Conservation (phyloP, 345 rosid genomes). For the Ceriops decandra region DNA sequence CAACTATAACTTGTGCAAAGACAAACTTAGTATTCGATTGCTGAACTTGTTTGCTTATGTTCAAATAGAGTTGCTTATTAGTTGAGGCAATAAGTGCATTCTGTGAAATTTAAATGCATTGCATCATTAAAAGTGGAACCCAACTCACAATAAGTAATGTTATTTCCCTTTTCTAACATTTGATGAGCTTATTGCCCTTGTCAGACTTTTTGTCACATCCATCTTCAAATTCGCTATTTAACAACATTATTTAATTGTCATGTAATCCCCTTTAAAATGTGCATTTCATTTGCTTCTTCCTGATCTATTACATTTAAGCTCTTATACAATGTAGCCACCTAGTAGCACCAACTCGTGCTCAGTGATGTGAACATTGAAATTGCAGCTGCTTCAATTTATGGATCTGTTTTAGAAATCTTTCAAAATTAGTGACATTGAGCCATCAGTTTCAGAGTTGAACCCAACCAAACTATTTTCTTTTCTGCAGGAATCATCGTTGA, state of each 20-base stretch:
- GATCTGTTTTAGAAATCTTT: background rate
- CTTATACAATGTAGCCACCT: slow-evolving; percentile 1
- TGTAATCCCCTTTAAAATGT: background rate
- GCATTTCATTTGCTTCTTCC: background rate
- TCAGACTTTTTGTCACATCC: background rate
- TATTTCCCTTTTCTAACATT: background rate
- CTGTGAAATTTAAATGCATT: background rate
- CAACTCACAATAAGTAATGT: background rate
- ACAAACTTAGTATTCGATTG: background rate
- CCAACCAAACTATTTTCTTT: slow-evolving; percentile 4
- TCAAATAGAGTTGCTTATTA: background rate
- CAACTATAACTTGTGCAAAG: too few relatives aligned
- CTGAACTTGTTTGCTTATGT: background rate
- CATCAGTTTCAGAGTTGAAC: slow-evolving; percentile 2
- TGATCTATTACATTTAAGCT: background rate
- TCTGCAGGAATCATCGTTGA: slow-evolving; percentile 40
- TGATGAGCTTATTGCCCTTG: background rate
- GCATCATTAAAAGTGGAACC: background rate
- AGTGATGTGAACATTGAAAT: background rate
- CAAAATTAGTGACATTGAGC: background rate
- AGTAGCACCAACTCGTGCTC: background rate
- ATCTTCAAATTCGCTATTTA: background rate
- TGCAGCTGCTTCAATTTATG: background rate
- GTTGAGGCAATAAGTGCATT: background rate
- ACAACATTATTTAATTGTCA: background rate